phyloP scores from a whole-genome alignment of 2,329 filamentous ascomycete species.

The Paraphaeosphaeria minitans region DNA sequence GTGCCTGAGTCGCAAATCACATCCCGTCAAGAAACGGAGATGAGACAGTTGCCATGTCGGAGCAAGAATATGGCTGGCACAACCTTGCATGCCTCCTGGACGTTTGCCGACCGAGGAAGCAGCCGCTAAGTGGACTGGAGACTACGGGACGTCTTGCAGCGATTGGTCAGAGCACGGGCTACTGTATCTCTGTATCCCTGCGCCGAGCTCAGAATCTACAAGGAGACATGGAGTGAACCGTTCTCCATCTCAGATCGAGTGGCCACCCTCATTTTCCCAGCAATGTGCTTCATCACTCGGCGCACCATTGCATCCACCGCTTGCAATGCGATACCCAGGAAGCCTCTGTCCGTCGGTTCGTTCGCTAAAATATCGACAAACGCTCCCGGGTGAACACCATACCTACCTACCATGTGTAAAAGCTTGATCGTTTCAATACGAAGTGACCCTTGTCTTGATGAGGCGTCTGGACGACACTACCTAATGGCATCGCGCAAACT shows the following conservation, averaged over 20 bases:
- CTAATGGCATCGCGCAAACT: background rate
- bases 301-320: too few species aligned
- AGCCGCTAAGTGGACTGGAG: background rate
- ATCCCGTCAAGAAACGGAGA: background rate
- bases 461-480: background rate
- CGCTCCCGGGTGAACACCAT: background rate
- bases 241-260: background rate
- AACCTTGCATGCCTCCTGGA: background rate
- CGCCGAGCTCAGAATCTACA: background rate
- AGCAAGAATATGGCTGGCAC: background rate
- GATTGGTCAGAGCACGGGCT: too few species aligned
- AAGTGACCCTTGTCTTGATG: background rate
- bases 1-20: background rate
- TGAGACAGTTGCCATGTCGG: background rate
- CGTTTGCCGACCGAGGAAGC: background rate
- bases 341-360: background rate
- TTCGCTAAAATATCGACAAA: background rate
- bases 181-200: background rate
- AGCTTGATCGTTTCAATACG: background rate
- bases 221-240: background rate
- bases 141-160: too few species aligned
- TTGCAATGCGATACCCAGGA: too few species aligned
- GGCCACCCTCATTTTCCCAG: background rate
- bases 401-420: background rate
- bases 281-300: too few species aligned